Conservation (phyloP, 2,329 filamentous ascomycete genomes). For the Alternaria ventricosa region DNA sequence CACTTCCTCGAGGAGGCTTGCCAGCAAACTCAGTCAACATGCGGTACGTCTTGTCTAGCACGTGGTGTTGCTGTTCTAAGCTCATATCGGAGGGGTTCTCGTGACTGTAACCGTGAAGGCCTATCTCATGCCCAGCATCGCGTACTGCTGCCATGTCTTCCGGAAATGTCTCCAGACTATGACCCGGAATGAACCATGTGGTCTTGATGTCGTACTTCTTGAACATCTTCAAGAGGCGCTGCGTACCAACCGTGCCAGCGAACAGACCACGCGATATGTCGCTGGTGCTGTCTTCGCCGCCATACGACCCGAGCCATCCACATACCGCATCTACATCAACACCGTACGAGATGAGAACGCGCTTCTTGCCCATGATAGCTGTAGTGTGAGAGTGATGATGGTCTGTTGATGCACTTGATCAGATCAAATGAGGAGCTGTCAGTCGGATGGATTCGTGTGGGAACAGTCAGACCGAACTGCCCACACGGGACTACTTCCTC, state of each 20-base stretch:
- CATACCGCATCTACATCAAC: conserved; percentile 74
- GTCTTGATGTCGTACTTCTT: conserved; percentile 75
- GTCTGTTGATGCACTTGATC: background rate
- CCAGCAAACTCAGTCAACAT: conserved; percentile 72
- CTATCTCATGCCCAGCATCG: conserved; percentile 69
- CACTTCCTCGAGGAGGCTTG: conserved; percentile 73
- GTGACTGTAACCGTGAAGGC: conserved; percentile 72
- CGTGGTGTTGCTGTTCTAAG: conserved; percentile 73
- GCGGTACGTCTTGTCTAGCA: conserved; percentile 77
- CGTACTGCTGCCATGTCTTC: conserved; percentile 65
- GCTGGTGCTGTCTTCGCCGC: conserved; percentile 72
- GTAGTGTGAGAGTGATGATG: background rate
- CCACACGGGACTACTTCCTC: background rate
- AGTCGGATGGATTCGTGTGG: background rate
- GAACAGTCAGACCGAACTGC: background rate
- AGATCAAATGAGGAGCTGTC: background rate
- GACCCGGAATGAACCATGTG: conserved; percentile 68
- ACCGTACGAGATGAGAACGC: conserved; percentile 66
- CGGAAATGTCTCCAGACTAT: conserved; percentile 70
- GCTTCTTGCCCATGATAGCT: conserved; percentile 55
- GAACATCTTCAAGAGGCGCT: conserved; percentile 73
- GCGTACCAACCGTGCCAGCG: conserved; percentile 72
- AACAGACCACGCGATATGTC: conserved; percentile 75
- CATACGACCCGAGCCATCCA: conserved; percentile 77
- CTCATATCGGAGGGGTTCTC: conserved; percentile 75